phyloP scores from a whole-genome alignment of 257 asterid genomes.

The Petunia secreta region DNA sequence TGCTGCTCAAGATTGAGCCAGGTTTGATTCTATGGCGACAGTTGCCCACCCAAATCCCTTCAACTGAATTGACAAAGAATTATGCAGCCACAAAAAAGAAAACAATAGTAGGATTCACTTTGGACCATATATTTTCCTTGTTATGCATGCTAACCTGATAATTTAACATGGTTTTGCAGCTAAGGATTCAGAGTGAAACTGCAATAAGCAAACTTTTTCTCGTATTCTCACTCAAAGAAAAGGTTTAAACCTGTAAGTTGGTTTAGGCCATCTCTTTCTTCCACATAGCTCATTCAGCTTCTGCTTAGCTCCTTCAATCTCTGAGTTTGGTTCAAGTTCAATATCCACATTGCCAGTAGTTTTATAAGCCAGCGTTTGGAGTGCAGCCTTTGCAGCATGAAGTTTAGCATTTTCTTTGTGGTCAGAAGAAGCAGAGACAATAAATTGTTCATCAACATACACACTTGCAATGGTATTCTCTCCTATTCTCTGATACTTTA shows the following conservation, averaged over 20 bases:
- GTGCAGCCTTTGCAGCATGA: constrained; percentile 78
- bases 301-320: constrained; percentile 66
- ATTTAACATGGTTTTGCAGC: neutral
- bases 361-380: constrained; percentile 41
- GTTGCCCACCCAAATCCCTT: no score
- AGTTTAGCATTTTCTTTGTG: constrained; percentile 76
- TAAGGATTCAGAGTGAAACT: neutral
- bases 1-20: neutral
- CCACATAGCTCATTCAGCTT: constrained; percentile 67
- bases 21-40: no score
- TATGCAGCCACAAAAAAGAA: neutral
- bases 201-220: neutral
- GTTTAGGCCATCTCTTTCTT: constrained; percentile 78
- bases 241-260: constrained; percentile 60
- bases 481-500: constrained; percentile 48
- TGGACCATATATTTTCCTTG: neutral
- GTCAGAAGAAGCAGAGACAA: constrained; percentile 63
- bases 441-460: constrained; percentile 55
- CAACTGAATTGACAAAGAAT: neutral
- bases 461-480: constrained; percentile 56
- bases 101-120: neutral
- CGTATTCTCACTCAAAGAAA: neutral
- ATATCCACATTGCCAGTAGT: neutral
- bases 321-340: constrained; percentile 44
- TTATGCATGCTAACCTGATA: neutral